Base-by-base conservation (phyloP, 108 stramenopile species). In the Nitzschia inconspicua region DNA sequence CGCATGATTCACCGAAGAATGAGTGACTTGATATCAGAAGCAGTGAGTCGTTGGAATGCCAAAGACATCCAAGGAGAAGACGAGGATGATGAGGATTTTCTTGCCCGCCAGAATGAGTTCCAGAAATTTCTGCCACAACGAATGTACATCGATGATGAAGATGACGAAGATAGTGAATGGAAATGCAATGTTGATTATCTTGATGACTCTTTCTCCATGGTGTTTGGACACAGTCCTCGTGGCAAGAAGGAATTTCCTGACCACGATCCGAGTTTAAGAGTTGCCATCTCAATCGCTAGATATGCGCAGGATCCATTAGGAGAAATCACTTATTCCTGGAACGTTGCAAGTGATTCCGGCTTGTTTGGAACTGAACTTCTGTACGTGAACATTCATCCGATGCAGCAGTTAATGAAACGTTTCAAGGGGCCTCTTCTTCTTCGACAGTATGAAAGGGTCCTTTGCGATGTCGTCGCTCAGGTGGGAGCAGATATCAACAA, bases 171-270 rank as follows among this genome's bases (percentile, higher is more conserved):
- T 23, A 56, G 57, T 10, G 71, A 85, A 11, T 93, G 95, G 88
- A 88, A 82, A 47, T 91, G 89, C 58, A 89, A 88, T 35, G 84
- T 85, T 29, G 85, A 88, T 34, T 72, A 91, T 7, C 75, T 93
- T 30, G 91, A 95, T 59, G 91, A 95, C 54, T 77, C 58, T 23
- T 76, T 93, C 26, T 81, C 95, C 5, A 90, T 91, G 56, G 69
- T 92, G 7, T 92, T 88, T 60, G 91, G 88, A n/a, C 70, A 89
- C 23, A 87, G 88, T 48, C 77, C 88, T 11, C 72, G 91, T 20
- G 84, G 86, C 1, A 86, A 88, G 60, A 95, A 92, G 72, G 95
- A 95, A 66, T 91, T 92, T 60, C 91, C 95, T n/a, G 91, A 95
- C 41, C 64, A 67, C 47, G 75, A 73, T 13, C 69, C 86, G 26